Base-by-base conservation (phyloP, 441 rosid species). In the Aleurites moluccanus region DNA sequence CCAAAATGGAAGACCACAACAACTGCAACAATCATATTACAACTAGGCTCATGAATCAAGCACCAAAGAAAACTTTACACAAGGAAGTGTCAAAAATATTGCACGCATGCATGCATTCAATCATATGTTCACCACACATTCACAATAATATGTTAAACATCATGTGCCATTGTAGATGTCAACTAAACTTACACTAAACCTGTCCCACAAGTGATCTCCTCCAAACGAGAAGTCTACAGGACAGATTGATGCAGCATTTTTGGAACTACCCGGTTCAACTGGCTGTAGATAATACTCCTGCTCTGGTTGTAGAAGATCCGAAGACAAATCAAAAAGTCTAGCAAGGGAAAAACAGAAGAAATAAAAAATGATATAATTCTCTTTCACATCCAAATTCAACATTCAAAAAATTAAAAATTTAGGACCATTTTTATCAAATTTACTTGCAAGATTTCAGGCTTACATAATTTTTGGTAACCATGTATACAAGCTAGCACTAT, bases 261-360 rank as follows among this genome's bases (percentile, higher is more conserved):
- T 90, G 63, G 90, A 88, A 83, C 85, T 81, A 78, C 98, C 96
- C 55, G 91, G 91, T 80, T 88, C 92, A 79, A 87, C 89, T 25
- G 98, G 97, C 85, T 93, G 97, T 63, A 92, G 84, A 86, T 92
- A 96, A 81, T 88, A 90, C 76, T 92, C 98, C 84, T 96, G 99
- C 86, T 94, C 98, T 59, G 97, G 96, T 84, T 86, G 87, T 90
- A 86, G 78, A 55, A 83, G 72, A 88, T 87, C 86, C 25, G 85
- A 79, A 74, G 99, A 91, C 85, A 94, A 80, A 83, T 96, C 85
- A 83, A 91, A 94, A 72, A 92, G 84, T 75, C 99, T 96, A 79
- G 81, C 80, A 70, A 76, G 79, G 80, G 79, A 74, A 69, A 70
- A 76, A 75, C 0, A 33, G 23, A 53, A 35, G 9, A 38, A 53